Evolutionary conservation across 179 eudicot species (phyloP), one percentile per base, ranked within the genome.

Genomic region (Carnegiea gigantea): DNA sequence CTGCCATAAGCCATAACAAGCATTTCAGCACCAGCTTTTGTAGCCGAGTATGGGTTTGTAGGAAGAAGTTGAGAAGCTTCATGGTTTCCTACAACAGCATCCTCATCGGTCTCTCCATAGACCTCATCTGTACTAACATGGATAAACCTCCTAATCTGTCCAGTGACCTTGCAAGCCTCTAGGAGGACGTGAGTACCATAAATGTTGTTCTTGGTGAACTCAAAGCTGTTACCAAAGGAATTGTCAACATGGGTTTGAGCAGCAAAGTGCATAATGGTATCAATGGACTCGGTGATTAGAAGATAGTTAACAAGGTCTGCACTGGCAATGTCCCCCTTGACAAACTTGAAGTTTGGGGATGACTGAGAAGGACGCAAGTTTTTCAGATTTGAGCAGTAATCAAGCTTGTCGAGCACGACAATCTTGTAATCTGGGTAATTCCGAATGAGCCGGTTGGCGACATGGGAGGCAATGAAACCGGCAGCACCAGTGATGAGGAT

Each of bases 201-300:
- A 68, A 90, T 90, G 84, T 90, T 90, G 86, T 90, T 90, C 86
- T 90, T 90, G 84, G 92, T 90, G 33, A 90, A 90, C 86, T 90
- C 93, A 74, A 90, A 89, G 81, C 93, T 90, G 83, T 90, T 90
- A 28, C 91, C 91, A 48, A 90, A 90, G 72, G 93, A 90, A 75
- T 90, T 90, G 53, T 90, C 93, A 21, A 90, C 93, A 72, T 90
- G 93, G 85, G 93, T 90, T 75, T 90, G 93, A 70, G 93, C 93
- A 11, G 93, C 93, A 84, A 90, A 90, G 88, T 90, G 93, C 93
- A 91, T 89, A 15, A 91, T 91, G 5, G 93, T 91, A 83, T 91
- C 93, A 43, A 91, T 91, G 44, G 85, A 82, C 81, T 89, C 92
- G 18, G 93, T 89, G 21, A 86, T 85, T 36, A 91, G 90, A 43